phyloP scores from a whole-genome alignment of 805 yeast genomes.

The Barnettozyma wickerhamii region DNA sequence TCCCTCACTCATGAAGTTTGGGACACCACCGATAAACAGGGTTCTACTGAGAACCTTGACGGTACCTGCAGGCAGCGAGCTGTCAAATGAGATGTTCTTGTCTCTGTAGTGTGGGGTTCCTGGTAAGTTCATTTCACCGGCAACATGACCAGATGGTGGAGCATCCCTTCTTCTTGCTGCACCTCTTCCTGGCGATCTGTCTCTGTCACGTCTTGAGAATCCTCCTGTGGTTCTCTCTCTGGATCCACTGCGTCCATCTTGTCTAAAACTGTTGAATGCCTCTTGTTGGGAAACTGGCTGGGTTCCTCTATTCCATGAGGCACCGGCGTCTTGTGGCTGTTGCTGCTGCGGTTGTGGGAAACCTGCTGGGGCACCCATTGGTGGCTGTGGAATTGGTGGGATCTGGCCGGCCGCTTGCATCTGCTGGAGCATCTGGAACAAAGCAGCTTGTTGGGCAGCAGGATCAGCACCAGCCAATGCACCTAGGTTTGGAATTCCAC shows the following conservation, averaged over 20 bases:
- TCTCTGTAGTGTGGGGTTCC: slow-evolving; percentile 75
- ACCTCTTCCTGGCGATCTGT: slow-evolving; percentile 27
- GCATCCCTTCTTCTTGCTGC: slow-evolving; percentile 7
- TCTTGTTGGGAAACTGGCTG: slow-evolving; percentile 22
- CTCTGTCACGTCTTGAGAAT: slow-evolving; percentile 23
- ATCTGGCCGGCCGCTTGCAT: slow-evolving; percentile 28
- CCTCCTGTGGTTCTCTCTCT: slow-evolving; percentile 15
- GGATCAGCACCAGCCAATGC: slow-evolving; percentile 22
- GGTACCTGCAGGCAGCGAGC: slow-evolving; percentile 67
- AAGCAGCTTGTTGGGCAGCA: slow-evolving; percentile 36
- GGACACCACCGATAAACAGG: slow-evolving; percentile 90
- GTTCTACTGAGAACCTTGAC: slow-evolving; percentile 87
- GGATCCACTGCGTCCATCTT: slow-evolving; percentile 15
- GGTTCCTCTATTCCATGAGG: slow-evolving; percentile 11
- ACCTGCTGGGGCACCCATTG: too few relatives aligned
- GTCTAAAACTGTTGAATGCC: slow-evolving; percentile 23
- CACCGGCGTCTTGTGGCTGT: slow-evolving; percentile 7
- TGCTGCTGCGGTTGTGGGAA: slow-evolving; percentile 13
- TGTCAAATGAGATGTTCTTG: slow-evolving; percentile 68
- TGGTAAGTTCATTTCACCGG: slow-evolving; percentile 62
- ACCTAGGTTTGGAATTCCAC: slow-evolving; percentile 15
- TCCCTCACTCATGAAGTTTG: slow-evolving; percentile 72
- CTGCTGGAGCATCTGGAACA: slow-evolving; percentile 35
- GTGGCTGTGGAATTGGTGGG: too few relatives aligned
- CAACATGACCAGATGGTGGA: slow-evolving; percentile 31